Conservation (phyloP, 2,329 filamentous ascomycete species). For the Proliferodiscus dingleyae region DNA sequence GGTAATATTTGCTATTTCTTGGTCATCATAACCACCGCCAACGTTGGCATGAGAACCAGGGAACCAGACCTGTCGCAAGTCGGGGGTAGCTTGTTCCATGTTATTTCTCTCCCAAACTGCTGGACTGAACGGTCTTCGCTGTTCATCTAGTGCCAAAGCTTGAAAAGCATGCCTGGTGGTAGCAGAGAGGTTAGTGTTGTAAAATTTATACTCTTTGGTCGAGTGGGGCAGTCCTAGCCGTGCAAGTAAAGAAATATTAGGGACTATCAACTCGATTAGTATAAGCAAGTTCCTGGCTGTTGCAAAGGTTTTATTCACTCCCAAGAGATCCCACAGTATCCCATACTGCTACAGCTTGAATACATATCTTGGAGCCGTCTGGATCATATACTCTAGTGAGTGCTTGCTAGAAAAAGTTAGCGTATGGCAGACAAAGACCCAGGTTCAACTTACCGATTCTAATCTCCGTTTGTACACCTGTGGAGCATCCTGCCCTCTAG, state of each 20-base stretch:
- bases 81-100: constrained; percentile 17
- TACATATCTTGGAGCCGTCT: constrained; percentile 33
- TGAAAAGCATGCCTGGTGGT: constrained; percentile 46
- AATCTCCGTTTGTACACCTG: constrained; percentile 35
- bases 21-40: constrained; percentile 44
- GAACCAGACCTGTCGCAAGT: constrained; percentile 40
- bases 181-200: constrained; percentile 39
- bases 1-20: constrained; percentile 43
- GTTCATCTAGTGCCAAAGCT: constrained; percentile 46
- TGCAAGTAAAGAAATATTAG: constrained; percentile 36
- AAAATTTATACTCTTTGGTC: constrained; percentile 35
- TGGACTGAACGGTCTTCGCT: constrained; percentile 36
- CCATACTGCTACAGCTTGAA: constrained; percentile 46
- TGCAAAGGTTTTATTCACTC: constrained; percentile 37
- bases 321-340: constrained; percentile 38
- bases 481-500: constrained; percentile 16
- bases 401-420: constrained; percentile 21
- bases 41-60: constrained; percentile 44
- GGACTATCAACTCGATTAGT: constrained; percentile 34
- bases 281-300: background rate
- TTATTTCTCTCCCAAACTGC: constrained; percentile 35
- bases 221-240: constrained; percentile 34
- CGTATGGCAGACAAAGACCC: background rate
- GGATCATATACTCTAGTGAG: constrained; percentile 36
- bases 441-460: constrained; percentile 28